A percentile compares a stretch with the other conserved stretches of the same genome.
These are phyloP conservation scores for Zymoseptoria passerinii DNA, from an alignment of 2,329 filamentous ascomycete species.

Conservation along the genomic window DNA sequence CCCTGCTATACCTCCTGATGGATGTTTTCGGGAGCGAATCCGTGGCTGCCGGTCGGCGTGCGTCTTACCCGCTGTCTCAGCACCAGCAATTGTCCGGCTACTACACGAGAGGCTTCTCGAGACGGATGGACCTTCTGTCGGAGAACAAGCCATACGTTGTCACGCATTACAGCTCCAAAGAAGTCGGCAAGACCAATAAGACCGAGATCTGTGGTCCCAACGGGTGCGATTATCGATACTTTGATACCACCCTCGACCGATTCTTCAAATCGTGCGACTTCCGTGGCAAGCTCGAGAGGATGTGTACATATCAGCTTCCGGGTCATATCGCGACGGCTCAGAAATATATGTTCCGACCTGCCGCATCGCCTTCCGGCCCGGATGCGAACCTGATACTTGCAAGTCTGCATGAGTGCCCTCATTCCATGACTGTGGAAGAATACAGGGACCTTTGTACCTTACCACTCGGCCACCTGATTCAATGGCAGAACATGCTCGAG, in stretches of 20 bases:
- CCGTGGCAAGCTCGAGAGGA: not conserved
- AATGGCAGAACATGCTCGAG: constrained; percentile 43
- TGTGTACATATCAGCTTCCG: not conserved
- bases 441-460: constrained; percentile 46
- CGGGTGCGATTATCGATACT: not conserved
- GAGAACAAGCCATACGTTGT: not conserved
- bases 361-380: constrained; percentile 5
- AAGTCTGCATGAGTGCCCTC: constrained; percentile 42
- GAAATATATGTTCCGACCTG: constrained; percentile 4
- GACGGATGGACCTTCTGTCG: not conserved
- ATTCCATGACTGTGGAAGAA: constrained; percentile 43
- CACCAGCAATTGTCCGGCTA: not conserved
- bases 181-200: not conserved
- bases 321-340: not conserved
- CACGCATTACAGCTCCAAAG: not conserved
- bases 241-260: not conserved
- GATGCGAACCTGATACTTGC: constrained; percentile 32
- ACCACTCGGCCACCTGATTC: constrained; percentile 37
- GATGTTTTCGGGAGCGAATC: not conserved
- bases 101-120: not conserved
- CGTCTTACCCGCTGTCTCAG: not conserved
- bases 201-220: not conserved
- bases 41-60: not conserved
- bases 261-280: not conserved
- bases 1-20: not conserved